Evolutionary conservation across 768 basidiomycete species (phyloP), one percentile per base, ranked within the genome.

Genomic region (Serendipita sp.): DNA sequence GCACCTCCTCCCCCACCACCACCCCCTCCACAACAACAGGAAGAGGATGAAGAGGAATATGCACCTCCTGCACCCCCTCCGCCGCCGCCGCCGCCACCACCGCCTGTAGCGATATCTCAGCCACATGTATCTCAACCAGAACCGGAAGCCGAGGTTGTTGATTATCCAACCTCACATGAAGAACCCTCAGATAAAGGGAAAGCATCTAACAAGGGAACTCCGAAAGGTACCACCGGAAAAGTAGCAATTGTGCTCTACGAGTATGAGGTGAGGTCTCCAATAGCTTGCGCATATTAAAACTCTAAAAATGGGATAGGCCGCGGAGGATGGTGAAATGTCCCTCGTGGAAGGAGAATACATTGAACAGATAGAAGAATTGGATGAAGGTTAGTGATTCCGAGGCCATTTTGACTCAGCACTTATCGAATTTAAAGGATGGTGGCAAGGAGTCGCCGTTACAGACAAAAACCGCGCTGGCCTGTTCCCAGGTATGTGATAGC

Each of bases 261-360:
- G 2, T 96, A 94, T 67, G 86, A 88, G 69, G 80, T 84, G 74
- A 63, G 66, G 69, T 38, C 42, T 5, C 20, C 17, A 42, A 17
- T 38, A 3, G 20, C 43, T 63, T 68, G 64, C 38, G 14, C 5
- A 66, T 61, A 44, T 48, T 51, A 22, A 26, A 34, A 50, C 24
- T 34, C 41, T 60, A 14, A 24, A 26, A 42, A n/a, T 28, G 86
- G 30, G n/a, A 28, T 48, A 68, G 82, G 88, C 87, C 16, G 77
- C 83, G 11, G 90, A 91, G 72, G 88, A 91, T 64, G 92, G 92
- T 68, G 94, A 97, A 70, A 82, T 97, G 75, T 71, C 71, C 63
- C 78, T 96, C 24, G 66, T 75, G 1, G 92, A 95, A 71, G 90
- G 90, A 48, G 90, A 94, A 69, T 72, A 84, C 38, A 82, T 96